A percentile compares a stretch with the other conserved stretches of the same genome.
Conservation (phyloP, 2,329 filamentous ascomycete species). For the Cadophora malorum region DNA sequence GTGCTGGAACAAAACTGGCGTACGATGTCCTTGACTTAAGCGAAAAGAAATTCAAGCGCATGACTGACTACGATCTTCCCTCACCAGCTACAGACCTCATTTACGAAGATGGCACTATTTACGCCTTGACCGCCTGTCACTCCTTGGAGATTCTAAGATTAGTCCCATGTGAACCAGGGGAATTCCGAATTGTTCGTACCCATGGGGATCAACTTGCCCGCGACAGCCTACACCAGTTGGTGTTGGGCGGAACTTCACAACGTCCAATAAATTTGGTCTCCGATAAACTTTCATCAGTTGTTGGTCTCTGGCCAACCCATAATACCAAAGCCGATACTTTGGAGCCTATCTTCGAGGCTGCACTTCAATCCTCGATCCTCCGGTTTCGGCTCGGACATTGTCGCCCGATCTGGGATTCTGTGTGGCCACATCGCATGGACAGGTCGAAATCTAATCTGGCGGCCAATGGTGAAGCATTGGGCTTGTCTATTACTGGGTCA, state of each 20-base stretch:
- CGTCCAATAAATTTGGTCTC: constrained; percentile 42
- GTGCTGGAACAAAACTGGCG: constrained; percentile 58
- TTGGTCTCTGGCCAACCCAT: constrained; percentile 42
- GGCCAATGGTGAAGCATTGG: constrained; percentile 58
- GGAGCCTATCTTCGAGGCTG: constrained; percentile 59
- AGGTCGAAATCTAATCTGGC: neutral
- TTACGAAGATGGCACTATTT: constrained; percentile 55
- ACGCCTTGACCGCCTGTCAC: constrained; percentile 58
- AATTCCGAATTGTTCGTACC: constrained; percentile 40
- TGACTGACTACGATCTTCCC: constrained; percentile 55
- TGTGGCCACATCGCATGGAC: constrained; percentile 24
- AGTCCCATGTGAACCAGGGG: constrained; percentile 31
- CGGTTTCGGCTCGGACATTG: constrained; percentile 60
- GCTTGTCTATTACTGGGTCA: constrained; percentile 72
- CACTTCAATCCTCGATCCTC: constrained; percentile 62
- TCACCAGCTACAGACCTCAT: constrained; percentile 59
- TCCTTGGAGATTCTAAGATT: constrained; percentile 62
- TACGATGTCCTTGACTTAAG: constrained; percentile 60
- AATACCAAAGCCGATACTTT: constrained; percentile 41
- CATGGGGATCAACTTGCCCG: constrained; percentile 45
- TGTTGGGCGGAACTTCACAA: constrained; percentile 24
- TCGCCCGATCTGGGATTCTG: constrained; percentile 46
- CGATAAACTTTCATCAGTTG: constrained; percentile 42
- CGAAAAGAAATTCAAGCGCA: constrained; percentile 57
- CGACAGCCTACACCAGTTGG: constrained; percentile 40